Evolutionary conservation across 2,329 filamentous ascomycete species (phyloP), one percentile per base, ranked within the genome.

Genomic region (Talaromyces sp.): DNA sequence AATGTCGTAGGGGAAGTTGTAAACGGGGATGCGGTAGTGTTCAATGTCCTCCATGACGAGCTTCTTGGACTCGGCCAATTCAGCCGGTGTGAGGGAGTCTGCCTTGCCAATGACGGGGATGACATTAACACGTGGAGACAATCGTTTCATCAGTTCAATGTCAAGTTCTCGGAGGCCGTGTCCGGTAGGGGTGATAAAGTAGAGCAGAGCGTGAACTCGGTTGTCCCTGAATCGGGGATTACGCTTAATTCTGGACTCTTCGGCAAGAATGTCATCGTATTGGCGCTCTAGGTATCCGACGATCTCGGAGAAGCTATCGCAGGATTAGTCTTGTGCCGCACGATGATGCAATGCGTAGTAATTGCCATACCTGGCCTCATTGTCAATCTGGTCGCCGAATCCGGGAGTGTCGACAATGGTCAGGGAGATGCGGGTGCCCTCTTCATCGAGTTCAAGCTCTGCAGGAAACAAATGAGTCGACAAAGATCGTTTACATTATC

Each of bases 221-320:
- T 99, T 98, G 82, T 99, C 95, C 75, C 95, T 89, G 89, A 99
- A 99, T 73, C 95, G 89, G 70, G 95, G 95, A 83, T 99, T 99
- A 92, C 95, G 95, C 90, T 99, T 99, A 85, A 99, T 99, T 83
- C 95, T 91, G 72, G 95, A 98, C 83, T 99, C 95, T 82, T 98
- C 93, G 64, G 95, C 93, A 70, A 99, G 86, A 84, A 99, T 98
- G 77, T 98, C 93, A 80, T 99, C 95, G 80, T 98, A 98, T 86
- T 99, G 93, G 81, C 93, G 88, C 85, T 99, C 95, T 72, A 99
- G 90, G 81, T 96, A 97, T 69, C 93, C 93, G 69, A 96, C 93
- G 72, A 99, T 99, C 80, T 98, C 95, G 70, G 89, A 89, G 78
- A 99, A 99, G 82, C 92, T 96, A 68, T 59, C 60, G 13, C 58